Evolutionary conservation across 257 asterid genomes (phyloP).

Genomic region (Solanum boliviense): DNA sequence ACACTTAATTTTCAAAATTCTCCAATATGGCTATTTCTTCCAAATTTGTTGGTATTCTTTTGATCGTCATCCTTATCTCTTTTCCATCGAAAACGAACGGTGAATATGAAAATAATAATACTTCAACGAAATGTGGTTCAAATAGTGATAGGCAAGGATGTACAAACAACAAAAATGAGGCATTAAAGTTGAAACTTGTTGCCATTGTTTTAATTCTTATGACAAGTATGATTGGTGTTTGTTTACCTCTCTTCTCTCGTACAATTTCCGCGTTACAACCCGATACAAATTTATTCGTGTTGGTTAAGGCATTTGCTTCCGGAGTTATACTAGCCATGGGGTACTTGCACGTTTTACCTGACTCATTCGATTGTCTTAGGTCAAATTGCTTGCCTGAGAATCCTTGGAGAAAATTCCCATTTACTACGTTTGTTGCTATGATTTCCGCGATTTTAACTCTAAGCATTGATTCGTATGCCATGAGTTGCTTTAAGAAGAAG

Average conservation of each 20-base stretch:
- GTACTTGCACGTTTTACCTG: neutral
- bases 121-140: neutral
- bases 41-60: neutral
- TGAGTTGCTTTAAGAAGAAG: slow-evolving; percentile 18
- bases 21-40: neutral
- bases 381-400: neutral
- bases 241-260: neutral
- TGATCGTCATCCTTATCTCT: neutral
- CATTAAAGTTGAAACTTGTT: neutral
- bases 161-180: neutral
- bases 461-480: slow-evolving; percentile 26
- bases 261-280: neutral
- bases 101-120: neutral
- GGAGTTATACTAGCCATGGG: neutral
- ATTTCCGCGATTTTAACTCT: slow-evolving; percentile 22
- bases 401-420: neutral
- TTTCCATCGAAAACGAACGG: neutral
- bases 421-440: slow-evolving; percentile 31
- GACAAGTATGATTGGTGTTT: neutral
- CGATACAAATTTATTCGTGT: neutral
- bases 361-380: too few species aligned
- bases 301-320: neutral
- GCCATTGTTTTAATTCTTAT: neutral
- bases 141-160: neutral
- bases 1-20: neutral